Evolutionary conservation across 495 filamentous ascomycete genomes (phyloP).

Genomic region (Hypoxylon trugodes): DNA sequence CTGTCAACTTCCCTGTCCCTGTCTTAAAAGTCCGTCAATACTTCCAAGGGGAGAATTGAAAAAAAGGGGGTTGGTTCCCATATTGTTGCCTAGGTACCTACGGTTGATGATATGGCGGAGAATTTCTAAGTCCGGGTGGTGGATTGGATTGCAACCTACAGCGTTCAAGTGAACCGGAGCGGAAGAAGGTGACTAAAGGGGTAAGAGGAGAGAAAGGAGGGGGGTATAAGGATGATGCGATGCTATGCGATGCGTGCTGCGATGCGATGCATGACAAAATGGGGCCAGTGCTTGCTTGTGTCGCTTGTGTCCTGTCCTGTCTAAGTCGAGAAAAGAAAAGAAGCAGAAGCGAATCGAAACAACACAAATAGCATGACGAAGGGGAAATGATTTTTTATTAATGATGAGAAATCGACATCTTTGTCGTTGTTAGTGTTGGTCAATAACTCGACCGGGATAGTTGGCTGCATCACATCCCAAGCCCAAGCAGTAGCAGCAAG

Average conservation of each 20-base stretch:
- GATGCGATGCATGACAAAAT: constrained; percentile 14
- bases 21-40: constrained; percentile 5
- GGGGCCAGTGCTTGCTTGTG: constrained; percentile 33
- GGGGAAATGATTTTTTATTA: no score
- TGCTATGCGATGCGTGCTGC: constrained; percentile 15
- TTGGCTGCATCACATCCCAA: constrained; percentile 37
- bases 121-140: constrained; percentile 11
- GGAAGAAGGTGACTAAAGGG: constrained; percentile 10
- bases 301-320: constrained; percentile 3
- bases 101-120: constrained; percentile 14
- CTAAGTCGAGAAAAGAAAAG: constrained; percentile 7
- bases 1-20: constrained; percentile 16
- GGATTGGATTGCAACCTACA: neutral
- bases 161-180: constrained; percentile 16
- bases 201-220: neutral
- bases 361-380: no score
- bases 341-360: no score
- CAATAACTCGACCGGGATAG: no score
- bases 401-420: constrained; percentile 18
- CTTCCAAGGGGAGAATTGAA: neutral
- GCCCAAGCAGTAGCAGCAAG: no score
- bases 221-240: constrained; percentile 22
- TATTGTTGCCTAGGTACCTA: neutral
- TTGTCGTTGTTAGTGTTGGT: constrained; percentile 27
- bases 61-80: neutral